phyloP scores from a whole-genome alignment of 768 basidiomycete genomes.

The Daedaleopsis sinensis region DNA sequence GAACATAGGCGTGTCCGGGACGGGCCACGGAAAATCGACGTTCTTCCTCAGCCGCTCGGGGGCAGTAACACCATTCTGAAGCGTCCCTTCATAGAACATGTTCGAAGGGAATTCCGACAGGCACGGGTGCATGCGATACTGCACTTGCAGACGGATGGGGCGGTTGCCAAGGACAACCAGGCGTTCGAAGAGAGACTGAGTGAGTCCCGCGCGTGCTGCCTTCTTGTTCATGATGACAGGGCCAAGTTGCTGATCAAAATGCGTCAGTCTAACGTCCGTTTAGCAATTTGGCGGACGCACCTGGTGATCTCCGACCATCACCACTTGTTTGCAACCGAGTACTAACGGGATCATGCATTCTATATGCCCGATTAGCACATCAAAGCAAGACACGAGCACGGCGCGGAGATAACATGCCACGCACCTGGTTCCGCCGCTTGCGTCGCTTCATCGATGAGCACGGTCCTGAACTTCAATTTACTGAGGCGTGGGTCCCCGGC shows the following conservation, averaged over 20 bases:
- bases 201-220: conserved; percentile 97
- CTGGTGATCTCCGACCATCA: conserved; percentile 94
- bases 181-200: conserved; percentile 97
- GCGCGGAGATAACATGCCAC: conserved; percentile 16
- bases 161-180: conserved; percentile 94
- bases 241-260: conserved; percentile 74
- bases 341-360: conserved; percentile 99
- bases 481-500: conserved; percentile 94
- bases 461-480: conserved; percentile 98
- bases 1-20: conserved; percentile 98
- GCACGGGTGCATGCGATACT: conserved; percentile 99
- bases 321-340: conserved; percentile 97
- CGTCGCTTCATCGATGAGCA: conserved; percentile 97
- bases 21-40: conserved; percentile 99
- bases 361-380: conserved; percentile 35
- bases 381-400: background rate
- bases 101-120: conserved; percentile 99
- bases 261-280: conserved; percentile 12
- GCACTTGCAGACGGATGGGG: conserved; percentile 97
- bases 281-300: conserved; percentile 18
- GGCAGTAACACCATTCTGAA: conserved; percentile 99
- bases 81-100: conserved; percentile 99
- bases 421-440: conserved; percentile 96
- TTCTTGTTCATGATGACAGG: conserved; percentile 99
- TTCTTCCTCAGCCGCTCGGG: conserved; percentile 97